Percentiles rank a stretch among this genome's conserved stretches.
Evolutionary conservation across 768 basidiomycete species (phyloP).

Genomic region (Lanmaoa rubissima): DNA sequence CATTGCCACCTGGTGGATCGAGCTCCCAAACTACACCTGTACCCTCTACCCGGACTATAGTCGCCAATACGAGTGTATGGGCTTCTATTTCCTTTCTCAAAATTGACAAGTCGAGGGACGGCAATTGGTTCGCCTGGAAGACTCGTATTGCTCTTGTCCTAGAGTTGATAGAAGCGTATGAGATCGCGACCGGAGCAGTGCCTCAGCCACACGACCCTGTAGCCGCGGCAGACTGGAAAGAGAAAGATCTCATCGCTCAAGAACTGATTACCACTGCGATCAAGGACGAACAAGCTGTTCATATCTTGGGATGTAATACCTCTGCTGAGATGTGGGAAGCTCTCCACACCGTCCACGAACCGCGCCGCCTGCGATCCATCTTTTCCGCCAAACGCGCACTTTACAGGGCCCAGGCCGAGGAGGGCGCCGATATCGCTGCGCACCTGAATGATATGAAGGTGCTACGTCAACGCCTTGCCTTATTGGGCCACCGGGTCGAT

Average conservation of each 20-base stretch:
- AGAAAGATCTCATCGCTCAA: neutral
- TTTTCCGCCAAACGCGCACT: neutral
- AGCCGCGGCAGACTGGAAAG: too few relatives aligned
- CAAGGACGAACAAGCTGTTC: neutral
- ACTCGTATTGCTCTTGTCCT: neutral
- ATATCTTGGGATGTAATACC: neutral
- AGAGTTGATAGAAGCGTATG: neutral
- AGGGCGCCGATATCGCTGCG: neutral
- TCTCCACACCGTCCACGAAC: neutral
- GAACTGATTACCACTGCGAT: neutral
- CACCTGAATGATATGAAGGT: neutral
- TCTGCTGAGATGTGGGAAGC: neutral
- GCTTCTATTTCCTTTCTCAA: neutral
- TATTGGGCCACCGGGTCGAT: too few relatives aligned
- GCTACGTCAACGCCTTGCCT: too few relatives aligned
- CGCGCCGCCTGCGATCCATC: neutral
- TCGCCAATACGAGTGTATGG: too few relatives aligned
- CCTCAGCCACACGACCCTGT: too few relatives aligned
- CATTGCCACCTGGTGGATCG: too few relatives aligned
- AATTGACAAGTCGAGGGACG: neutral
- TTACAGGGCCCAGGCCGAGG: neutral
- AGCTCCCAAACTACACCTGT: too few relatives aligned
- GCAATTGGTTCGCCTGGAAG: neutral
- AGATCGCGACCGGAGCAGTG: too few relatives aligned
- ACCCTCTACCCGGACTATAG: too few relatives aligned